These are phyloP conservation scores for Lathyrus aphaca DNA, from an alignment of 306 rosid genomes.

Conservation along the genomic window DNA sequence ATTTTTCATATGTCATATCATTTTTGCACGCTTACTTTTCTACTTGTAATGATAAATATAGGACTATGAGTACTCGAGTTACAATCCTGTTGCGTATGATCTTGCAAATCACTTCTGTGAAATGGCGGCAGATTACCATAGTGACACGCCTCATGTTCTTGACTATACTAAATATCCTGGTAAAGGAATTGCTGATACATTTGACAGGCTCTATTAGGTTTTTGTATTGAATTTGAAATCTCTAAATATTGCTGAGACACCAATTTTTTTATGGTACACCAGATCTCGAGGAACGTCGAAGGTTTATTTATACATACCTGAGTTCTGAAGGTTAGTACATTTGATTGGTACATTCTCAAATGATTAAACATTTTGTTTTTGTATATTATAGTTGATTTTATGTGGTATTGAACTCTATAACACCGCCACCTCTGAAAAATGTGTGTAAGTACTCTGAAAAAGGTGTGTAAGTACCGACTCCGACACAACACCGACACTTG, in stretches of 20 bases:
- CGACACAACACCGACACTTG: too few species aligned
- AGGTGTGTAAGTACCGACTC: too few species aligned
- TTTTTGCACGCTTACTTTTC: not conserved
- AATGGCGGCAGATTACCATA: conserved; percentile 91
- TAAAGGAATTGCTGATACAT: conserved; percentile 32
- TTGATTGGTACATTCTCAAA: not conserved
- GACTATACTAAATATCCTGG: conserved; percentile 89
- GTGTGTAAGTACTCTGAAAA: too few species aligned
- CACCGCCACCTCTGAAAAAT: too few species aligned
- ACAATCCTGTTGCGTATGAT: conserved; percentile 85
- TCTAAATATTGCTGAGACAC: conserved; percentile 23
- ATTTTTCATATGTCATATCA: not conserved
- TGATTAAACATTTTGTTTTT: not conserved
- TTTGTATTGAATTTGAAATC: conserved; percentile 30
- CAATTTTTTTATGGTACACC: conserved; percentile 39
- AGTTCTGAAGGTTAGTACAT: conserved; percentile 65
- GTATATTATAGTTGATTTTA: too few species aligned
- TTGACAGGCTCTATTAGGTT: conserved; percentile 43
- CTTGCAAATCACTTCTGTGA: conserved; percentile 95
- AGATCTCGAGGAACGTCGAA: conserved; percentile 74
- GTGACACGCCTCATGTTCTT: conserved; percentile 78
- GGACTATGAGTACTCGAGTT: conserved; percentile 92
- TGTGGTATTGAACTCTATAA: too few species aligned
- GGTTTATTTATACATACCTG: conserved; percentile 61
- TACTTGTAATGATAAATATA: conserved; percentile 42